Conservation (phyloP, 176 grass and related monocot species). For the Puya raimondii region DNA sequence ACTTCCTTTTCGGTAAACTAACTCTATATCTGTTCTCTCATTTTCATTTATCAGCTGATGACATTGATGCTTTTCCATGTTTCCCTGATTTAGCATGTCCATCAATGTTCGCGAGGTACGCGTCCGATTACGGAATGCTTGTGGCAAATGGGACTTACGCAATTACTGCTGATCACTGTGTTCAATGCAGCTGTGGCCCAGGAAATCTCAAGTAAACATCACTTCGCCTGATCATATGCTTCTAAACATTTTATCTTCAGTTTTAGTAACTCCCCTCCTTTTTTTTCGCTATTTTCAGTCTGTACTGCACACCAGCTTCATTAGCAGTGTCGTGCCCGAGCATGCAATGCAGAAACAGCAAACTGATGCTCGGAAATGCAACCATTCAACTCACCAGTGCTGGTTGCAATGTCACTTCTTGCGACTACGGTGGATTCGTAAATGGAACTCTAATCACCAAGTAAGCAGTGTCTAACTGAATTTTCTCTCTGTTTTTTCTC, state of each 20-base stretch:
- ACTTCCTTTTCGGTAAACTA: too few species aligned
- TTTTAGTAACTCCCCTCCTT: neutral
- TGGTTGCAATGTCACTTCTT: conserved; percentile 87
- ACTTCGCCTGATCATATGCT: neutral
- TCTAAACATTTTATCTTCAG: conserved; percentile 5
- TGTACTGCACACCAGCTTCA: conserved; percentile 79
- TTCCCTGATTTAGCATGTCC: conserved; percentile 52
- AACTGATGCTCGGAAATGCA: conserved; percentile 66
- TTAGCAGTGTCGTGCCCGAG: conserved; percentile 65
- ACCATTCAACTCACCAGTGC: conserved; percentile 40
- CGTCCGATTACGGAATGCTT: conserved; percentile 72
- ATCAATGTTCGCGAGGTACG: conserved; percentile 54
- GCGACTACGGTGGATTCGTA: conserved; percentile 72
- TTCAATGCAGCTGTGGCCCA: conserved; percentile 87
- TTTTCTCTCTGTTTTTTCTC: neutral
- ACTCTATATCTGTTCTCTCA: too few species aligned
- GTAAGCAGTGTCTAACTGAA: conserved; percentile 34
- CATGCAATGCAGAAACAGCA: conserved; percentile 81
- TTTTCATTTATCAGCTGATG: neutral
- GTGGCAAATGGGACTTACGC: conserved; percentile 83
- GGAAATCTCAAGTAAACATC: conserved; percentile 66
- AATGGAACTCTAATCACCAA: conserved; percentile 63
- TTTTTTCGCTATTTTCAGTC: conserved; percentile 24
- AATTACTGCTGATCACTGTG: conserved; percentile 65
- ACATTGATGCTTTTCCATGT: conserved; percentile 6